Conservation (phyloP, 1,139 yeast genomes). For the Suhomyces maxii region DNA sequence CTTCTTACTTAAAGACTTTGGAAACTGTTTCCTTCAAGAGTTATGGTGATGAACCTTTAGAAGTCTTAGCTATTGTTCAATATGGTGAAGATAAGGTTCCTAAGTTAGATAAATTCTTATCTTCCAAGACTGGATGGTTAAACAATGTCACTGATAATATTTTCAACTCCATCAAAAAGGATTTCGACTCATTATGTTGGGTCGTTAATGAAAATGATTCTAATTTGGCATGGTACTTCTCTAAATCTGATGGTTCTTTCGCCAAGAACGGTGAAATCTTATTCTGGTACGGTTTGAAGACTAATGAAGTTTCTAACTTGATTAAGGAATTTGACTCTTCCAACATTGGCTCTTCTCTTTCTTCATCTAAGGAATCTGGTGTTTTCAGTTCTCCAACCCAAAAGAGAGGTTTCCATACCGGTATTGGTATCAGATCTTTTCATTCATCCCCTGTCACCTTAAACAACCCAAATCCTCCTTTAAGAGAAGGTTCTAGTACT, state of each 20-base stretch:
- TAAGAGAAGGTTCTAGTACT: constrained; percentile 59
- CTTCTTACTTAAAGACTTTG: constrained; percentile 75
- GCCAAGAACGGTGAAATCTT: constrained; percentile 84
- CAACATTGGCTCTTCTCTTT: constrained; percentile 36
- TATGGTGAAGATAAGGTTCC: constrained; percentile 52
- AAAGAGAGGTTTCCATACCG: constrained; percentile 41
- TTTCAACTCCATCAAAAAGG: constrained; percentile 78
- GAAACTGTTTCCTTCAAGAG: constrained; percentile 68
- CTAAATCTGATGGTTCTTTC: constrained; percentile 91
- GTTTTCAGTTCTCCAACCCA: constrained; percentile 40
- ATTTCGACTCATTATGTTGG: constrained; percentile 79
- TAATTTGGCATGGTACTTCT: constrained; percentile 88
- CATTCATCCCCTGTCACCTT: constrained; percentile 21
- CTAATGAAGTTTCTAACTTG: constrained; percentile 62
- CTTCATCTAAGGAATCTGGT: constrained; percentile 43
- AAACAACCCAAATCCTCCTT: constrained; percentile 70
- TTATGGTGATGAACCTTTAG: constrained; percentile 94
- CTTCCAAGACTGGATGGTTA: constrained; percentile 92
- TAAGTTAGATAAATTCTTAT: constrained; percentile 82
- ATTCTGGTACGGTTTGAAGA: constrained; percentile 90
- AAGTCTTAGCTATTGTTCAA: constrained; percentile 84
- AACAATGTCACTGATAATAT: constrained; percentile 96
- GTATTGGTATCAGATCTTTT: constrained; percentile 26
- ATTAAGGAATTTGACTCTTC: constrained; percentile 61
- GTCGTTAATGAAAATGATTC: constrained; percentile 86